Percentiles rank a stretch among this genome's conserved stretches.
Evolutionary conservation across 257 asterid species (phyloP).

Genomic region (Petrea volubilis): DNA sequence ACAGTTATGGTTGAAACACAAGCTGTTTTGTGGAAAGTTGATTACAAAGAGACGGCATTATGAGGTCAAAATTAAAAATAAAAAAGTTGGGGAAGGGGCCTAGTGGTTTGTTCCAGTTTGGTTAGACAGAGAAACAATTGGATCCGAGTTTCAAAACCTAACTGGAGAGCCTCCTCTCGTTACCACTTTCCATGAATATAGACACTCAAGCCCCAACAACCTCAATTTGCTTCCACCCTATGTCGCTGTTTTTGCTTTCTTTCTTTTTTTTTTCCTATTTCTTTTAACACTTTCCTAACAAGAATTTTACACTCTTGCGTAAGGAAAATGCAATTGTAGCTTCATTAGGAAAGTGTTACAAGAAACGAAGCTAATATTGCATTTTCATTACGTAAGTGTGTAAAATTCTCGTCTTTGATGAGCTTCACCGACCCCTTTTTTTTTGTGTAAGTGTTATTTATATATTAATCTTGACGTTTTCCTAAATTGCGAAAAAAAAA

Average conservation of each 20-base stretch:
- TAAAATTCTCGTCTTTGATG: too few relatives aligned
- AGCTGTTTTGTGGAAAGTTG: neutral
- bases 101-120: neutral
- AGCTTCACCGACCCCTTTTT: too few relatives aligned
- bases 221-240: neutral
- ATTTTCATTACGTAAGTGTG: too few relatives aligned
- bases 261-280: neutral
- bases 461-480: too few relatives aligned
- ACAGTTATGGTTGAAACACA: neutral
- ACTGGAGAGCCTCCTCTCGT: neutral
- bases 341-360: too few relatives aligned
- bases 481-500: too few relatives aligned
- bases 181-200: neutral
- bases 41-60: neutral
- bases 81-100: neutral
- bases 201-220: neutral
- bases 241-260: neutral
- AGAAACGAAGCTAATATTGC: too few relatives aligned
- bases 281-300: neutral
- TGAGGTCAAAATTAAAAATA: too few relatives aligned
- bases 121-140: neutral
- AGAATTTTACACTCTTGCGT: too few relatives aligned
- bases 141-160: neutral
- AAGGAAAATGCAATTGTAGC: too few relatives aligned
- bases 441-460: too few relatives aligned